Evolutionary conservation across 495 filamentous ascomycete genomes (phyloP).

Genomic region (Collariella sp.): DNA sequence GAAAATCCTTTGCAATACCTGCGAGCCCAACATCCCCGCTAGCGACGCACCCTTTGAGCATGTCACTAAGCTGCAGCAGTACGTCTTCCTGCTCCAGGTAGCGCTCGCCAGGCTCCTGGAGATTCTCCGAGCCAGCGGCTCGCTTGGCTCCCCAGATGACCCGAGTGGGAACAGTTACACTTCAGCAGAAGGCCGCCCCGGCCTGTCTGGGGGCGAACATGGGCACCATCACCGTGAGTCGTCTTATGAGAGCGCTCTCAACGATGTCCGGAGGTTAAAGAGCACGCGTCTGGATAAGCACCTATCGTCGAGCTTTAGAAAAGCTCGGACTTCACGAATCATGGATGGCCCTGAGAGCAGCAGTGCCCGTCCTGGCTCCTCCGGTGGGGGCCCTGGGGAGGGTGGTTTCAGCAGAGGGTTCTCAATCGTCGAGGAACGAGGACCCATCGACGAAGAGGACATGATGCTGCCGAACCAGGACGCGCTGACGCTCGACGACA

Average conservation of each 20-base stretch:
- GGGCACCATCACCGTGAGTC: slow-evolving; percentile 54
- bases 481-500: slow-evolving; percentile 89
- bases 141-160: slow-evolving; percentile 72
- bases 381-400: slow-evolving; percentile 56
- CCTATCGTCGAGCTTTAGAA: slow-evolving; percentile 82
- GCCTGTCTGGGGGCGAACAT: slow-evolving; percentile 57
- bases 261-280: slow-evolving; percentile 81
- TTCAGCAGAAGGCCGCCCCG: slow-evolving; percentile 62
- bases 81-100: slow-evolving; percentile 83
- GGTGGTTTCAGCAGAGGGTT: slow-evolving; percentile 46
- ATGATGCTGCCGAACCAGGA: slow-evolving; percentile 84
- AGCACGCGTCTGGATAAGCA: slow-evolving; percentile 92
- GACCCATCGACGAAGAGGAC: slow-evolving; percentile 62
- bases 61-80: slow-evolving; percentile 81
- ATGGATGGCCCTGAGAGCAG: slow-evolving; percentile 83
- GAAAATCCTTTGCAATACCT: slow-evolving; percentile 60
- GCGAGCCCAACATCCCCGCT: slow-evolving; percentile 35
- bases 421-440: slow-evolving; percentile 82
- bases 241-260: slow-evolving; percentile 90
- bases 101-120: slow-evolving; percentile 84
- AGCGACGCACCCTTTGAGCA: slow-evolving; percentile 42
- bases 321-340: slow-evolving; percentile 81
- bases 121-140: slow-evolving; percentile 73
- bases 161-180: slow-evolving; percentile 61
- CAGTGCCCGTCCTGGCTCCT: slow-evolving; percentile 67